Percentiles rank a stretch among this genome's conserved stretches.
Evolutionary conservation across 2,329 filamentous ascomycete species (phyloP).

Genomic region (Fragosphaeria purpurea): DNA sequence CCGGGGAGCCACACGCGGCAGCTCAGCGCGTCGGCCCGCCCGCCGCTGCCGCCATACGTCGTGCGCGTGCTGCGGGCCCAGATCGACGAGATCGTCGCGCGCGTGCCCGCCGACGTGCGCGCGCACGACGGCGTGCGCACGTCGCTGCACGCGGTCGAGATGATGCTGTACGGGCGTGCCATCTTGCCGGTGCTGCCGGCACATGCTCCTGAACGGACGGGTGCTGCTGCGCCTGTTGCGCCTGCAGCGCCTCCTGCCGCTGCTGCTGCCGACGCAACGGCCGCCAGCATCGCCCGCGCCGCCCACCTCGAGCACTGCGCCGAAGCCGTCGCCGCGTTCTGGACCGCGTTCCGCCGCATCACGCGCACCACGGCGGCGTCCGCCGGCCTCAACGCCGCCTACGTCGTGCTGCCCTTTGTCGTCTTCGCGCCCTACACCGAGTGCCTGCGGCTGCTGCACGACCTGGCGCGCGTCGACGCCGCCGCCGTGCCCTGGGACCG

Average conservation of each 20-base stretch:
- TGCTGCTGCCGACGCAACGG: background rate
- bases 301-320: constrained; percentile 10
- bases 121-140: constrained; percentile 22
- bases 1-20: background rate
- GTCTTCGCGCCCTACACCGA: constrained; percentile 25
- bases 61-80: constrained; percentile 17
- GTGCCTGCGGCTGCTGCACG: constrained; percentile 23
- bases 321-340: constrained; percentile 23
- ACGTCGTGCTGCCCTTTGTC: constrained; percentile 24
- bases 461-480: constrained; percentile 24
- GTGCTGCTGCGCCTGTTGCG: constrained; percentile 1
- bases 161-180: constrained; percentile 27
- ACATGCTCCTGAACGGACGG: too few species aligned
- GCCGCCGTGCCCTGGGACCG: constrained; percentile 31
- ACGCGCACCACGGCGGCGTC: too few species aligned
- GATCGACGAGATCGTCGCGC: constrained; percentile 16
- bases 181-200: constrained; percentile 9
- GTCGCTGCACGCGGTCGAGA: constrained; percentile 25
- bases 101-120: constrained; percentile 15
- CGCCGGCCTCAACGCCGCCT: constrained; percentile 16
- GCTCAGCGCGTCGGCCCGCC: constrained; percentile 10
- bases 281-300: constrained; percentile 8
- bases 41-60: constrained; percentile 14
- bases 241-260: constrained; percentile 3
- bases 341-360: constrained; percentile 22